A percentile compares a stretch with the other conserved stretches of the same genome.
Conservation (phyloP, 768 basidiomycete genomes). For the Cystobasidium ongulense region DNA sequence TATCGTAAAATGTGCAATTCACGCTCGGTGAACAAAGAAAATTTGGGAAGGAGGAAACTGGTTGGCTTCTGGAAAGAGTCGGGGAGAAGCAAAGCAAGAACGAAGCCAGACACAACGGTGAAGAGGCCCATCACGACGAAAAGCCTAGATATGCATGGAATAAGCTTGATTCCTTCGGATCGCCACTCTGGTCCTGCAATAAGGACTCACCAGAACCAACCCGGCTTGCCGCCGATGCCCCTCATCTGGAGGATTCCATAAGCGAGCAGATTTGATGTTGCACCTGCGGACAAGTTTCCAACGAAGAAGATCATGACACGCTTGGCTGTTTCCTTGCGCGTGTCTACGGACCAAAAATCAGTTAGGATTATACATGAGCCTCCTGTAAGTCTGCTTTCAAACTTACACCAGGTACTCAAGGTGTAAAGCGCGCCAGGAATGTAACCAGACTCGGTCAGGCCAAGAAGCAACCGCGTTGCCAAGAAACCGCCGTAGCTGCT, state of each 20-base stretch:
- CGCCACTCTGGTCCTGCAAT: neutral
- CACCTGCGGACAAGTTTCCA: constrained; percentile 38
- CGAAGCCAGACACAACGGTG: constrained; percentile 38
- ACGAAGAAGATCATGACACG: constrained; percentile 42
- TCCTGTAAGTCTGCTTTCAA: constrained; percentile 20
- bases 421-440: constrained; percentile 42
- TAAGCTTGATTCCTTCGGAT: neutral
- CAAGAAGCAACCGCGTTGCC: constrained; percentile 41
- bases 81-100: constrained; percentile 41
- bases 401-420: constrained; percentile 34
- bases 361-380: too few relatives aligned
- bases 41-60: constrained; percentile 38
- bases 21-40: constrained; percentile 36
- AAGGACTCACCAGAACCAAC: constrained; percentile 8
- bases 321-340: constrained; percentile 40
- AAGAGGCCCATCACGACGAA: constrained; percentile 39
- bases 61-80: constrained; percentile 36
- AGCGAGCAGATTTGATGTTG: constrained; percentile 40
- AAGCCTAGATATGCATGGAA: neutral
- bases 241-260: constrained; percentile 41
- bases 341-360: constrained; percentile 39
- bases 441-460: constrained; percentile 41
- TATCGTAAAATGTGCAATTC: constrained; percentile 39
- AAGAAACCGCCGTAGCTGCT: constrained; percentile 37
- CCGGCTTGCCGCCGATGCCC: constrained; percentile 11